Evolutionary conservation across 23 red algal genomes (phyloP), one percentile per base, ranked within the genome.

Genomic region (Agarophyton chilense): DNA sequence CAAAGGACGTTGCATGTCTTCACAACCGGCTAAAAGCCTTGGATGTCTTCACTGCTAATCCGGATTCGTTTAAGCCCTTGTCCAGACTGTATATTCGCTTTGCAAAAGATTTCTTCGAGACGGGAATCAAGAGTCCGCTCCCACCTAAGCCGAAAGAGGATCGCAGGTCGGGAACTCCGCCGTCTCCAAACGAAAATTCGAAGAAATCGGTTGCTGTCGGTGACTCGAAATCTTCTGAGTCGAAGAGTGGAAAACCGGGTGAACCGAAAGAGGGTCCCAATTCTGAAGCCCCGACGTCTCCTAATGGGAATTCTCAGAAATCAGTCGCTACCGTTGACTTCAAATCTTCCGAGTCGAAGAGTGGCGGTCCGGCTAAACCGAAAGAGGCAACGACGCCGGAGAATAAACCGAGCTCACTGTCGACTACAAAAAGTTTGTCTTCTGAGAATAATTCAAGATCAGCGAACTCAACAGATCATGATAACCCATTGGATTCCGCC

Each of bases 1-100:
- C 89, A 24, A 78, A 83, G 2, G 89, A 92, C 43, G 89, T 92
- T n/a, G 63, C 79, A 16, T 77, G 63, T 51, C 52, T 92, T 33
- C 71, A 83, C 58, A 78, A 92, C 44, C 42, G 78, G 25, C 68
- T 92, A 41, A 43, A 41, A 29, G 22, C 56, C n/a, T 40, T 92
- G 34, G 58, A 83, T 0, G 78, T 84, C 1, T 84, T 83, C 35
- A 84, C 50, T 46, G 53, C 78, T 19, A 84, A 84, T 55, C 52
- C 78, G 11, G 42, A 32, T 21, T 66, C 71, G 2, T 77, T 89
- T 52, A 60, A 63, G 28, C 85, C 85, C 18, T 42, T 89, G 14
- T 46, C 52, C 21, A 77, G 74, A 61, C 36, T 89, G 13, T 89
- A 89, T 40, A 46, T 17, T 19, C 85, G 68, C 4, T 89, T 89